These are phyloP conservation scores for Testicularia cyperi DNA, from an alignment of 1,284 basidiomycete species.

Conservation along the genomic window DNA sequence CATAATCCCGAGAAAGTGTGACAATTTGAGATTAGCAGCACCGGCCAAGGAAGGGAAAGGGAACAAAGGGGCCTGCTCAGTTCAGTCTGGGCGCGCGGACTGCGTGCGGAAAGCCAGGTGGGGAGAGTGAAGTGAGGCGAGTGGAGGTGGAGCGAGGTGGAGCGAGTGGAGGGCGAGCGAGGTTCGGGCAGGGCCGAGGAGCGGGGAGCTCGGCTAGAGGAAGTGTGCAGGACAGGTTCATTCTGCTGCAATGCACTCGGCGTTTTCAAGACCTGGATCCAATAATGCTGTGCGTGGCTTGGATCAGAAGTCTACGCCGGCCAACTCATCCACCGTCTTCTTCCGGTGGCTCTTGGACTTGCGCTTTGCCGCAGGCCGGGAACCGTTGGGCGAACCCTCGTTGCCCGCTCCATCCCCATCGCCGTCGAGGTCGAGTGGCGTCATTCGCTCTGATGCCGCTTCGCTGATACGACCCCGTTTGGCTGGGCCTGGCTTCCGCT, in stretches of 20 bases:
- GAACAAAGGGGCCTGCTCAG: no score
- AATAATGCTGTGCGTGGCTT: no score
- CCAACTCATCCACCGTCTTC: conserved; percentile 40
- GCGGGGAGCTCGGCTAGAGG: no score
- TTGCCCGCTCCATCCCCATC: conserved; percentile 9
- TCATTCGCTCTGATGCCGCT: conserved; percentile 22
- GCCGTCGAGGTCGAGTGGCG: conserved; percentile 24
- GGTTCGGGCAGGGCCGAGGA: no score
- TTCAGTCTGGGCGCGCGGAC: no score
- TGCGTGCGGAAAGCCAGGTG: no score
- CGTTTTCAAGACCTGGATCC: not conserved
- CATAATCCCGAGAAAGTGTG: no score
- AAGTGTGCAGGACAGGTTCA: no score
- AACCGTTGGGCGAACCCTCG: conserved; percentile 1
- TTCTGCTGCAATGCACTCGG: no score
- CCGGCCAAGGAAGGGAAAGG: no score
- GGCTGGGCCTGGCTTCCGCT: conserved; percentile 10
- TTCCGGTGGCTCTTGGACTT: conserved; percentile 42
- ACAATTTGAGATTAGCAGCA: no score
- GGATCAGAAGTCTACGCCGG: conserved; percentile 16
- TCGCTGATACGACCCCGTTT: conserved; percentile 25
- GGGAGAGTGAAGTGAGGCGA: not conserved
- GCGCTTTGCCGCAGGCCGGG: conserved; percentile 18
- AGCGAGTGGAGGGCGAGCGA: not conserved
- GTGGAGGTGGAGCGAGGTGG: not conserved